These are phyloP conservation scores for Melaleuca alternifolia DNA, from an alignment of 345 rosid genomes.

Conservation along the genomic window DNA sequence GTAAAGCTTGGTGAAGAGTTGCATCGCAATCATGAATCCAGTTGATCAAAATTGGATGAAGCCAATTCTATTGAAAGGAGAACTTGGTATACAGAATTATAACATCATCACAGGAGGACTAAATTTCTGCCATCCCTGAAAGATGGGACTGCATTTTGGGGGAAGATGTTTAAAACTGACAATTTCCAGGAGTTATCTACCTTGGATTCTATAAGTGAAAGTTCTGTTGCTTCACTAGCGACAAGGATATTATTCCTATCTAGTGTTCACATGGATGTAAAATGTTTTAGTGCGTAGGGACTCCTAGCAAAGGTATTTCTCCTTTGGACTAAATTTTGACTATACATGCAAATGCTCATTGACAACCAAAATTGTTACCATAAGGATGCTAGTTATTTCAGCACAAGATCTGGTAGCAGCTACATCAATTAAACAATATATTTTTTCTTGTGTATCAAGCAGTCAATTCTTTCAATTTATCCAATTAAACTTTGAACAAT, in stretches of 20 bases:
- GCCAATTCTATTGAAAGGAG: not conserved
- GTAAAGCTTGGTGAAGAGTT: not conserved
- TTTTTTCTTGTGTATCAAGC: not conserved
- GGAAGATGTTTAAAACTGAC: not conserved
- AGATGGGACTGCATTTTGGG: not conserved
- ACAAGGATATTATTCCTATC: not conserved
- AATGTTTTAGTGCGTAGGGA: not conserved
- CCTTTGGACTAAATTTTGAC: not conserved
- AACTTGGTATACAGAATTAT: not conserved
- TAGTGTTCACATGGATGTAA: not conserved
- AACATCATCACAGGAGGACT: not conserved
- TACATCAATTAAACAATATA: not conserved
- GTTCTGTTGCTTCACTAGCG: not conserved
- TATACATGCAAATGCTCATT: not conserved
- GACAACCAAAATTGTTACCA: not conserved
- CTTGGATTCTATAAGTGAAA: not conserved
- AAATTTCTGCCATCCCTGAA: not conserved
- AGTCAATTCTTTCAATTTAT: not conserved
- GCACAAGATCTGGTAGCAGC: not conserved
- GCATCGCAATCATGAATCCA: not conserved
- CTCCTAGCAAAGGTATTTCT: not conserved
- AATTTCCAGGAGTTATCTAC: not conserved
- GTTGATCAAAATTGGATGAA: not conserved
- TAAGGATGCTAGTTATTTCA: not conserved
- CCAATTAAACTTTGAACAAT: not conserved